Conservation (phyloP, 2,329 filamentous ascomycete genomes). For the Penicillium glabrum region DNA sequence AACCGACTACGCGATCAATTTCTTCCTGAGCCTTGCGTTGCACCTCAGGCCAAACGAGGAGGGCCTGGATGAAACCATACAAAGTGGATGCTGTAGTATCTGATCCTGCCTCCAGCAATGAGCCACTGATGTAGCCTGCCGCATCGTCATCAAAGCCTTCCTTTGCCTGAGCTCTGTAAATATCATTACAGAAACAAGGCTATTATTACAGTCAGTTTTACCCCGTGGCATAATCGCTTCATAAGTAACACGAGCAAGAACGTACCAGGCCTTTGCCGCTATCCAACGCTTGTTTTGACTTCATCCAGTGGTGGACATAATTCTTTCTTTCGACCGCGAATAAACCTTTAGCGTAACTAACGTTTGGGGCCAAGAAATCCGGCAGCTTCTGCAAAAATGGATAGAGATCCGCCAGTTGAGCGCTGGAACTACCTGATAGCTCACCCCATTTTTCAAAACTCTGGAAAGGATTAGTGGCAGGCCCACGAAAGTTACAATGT, state of each 20-base stretch:
- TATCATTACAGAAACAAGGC: constrained; percentile 10
- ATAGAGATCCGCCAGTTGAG: constrained; percentile 49
- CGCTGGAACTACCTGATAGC: constrained; percentile 17
- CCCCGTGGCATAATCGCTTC: too few species aligned
- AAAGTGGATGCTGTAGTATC: constrained; percentile 53
- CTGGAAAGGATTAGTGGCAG: too few species aligned
- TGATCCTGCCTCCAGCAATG: constrained; percentile 46
- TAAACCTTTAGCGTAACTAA: constrained; percentile 41
- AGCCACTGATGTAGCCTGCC: constrained; percentile 34
- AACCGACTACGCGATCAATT: constrained; percentile 34
- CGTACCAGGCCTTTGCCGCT: too few species aligned
- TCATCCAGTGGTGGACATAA: constrained; percentile 44
- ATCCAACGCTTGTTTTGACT: constrained; percentile 33
- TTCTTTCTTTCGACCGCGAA: constrained; percentile 47
- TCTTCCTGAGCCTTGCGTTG: constrained; percentile 43
- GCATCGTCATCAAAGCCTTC: constrained; percentile 33
- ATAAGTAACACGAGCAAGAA: too few species aligned
- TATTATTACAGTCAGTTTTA: too few species aligned
- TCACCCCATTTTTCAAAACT: too few species aligned
- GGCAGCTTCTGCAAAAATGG: constrained; percentile 49
- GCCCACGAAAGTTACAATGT: too few species aligned
- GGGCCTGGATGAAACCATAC: constrained; percentile 50
- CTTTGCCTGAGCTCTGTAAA: constrained; percentile 31
- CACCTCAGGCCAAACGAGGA: constrained; percentile 49
- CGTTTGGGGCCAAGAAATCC: constrained; percentile 38